Percentiles rank a stretch among this genome's conserved stretches.
These are phyloP conservation scores for Kodamaea derodonti DNA, from an alignment of 1,139 yeast genomes.

Conservation along the genomic window DNA sequence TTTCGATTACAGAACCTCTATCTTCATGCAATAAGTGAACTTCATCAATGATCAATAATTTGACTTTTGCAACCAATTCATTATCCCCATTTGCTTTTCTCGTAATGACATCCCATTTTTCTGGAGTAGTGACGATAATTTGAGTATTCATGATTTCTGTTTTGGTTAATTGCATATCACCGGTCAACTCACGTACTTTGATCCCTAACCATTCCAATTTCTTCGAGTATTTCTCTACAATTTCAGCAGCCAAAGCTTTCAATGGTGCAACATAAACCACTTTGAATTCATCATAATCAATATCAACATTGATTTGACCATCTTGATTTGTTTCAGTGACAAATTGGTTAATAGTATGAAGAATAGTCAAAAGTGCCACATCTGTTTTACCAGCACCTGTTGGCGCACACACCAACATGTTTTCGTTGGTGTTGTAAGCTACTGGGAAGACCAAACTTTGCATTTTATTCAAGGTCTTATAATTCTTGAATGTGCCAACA, in stretches of 20 bases:
- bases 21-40: slow-evolving; percentile 96
- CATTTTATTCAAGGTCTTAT: slow-evolving; percentile 75
- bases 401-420: slow-evolving; percentile 97
- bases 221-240: slow-evolving; percentile 81
- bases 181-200: slow-evolving; percentile 84
- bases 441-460: slow-evolving; percentile 91
- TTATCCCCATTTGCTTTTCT: slow-evolving; percentile 84
- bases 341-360: slow-evolving; percentile 75
- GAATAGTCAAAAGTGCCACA: slow-evolving; percentile 81
- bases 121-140: slow-evolving; percentile 93
- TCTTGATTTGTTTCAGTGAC: slow-evolving; percentile 44
- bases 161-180: slow-evolving; percentile 92
- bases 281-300: slow-evolving; percentile 80
- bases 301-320: slow-evolving; percentile 51
- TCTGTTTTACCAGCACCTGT: slow-evolving; percentile 99
- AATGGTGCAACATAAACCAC: slow-evolving; percentile 94
- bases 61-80: slow-evolving; percentile 81
- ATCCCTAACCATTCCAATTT: slow-evolving; percentile 84
- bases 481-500: slow-evolving; percentile 78
- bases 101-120: slow-evolving; percentile 98
- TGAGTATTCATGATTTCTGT: slow-evolving; percentile 83
- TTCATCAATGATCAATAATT: slow-evolving; percentile 86
- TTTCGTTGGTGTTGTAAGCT: slow-evolving; percentile 90
- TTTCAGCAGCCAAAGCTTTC: slow-evolving; percentile 96
- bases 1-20: slow-evolving; percentile 95